A percentile compares a stretch with the other conserved stretches of the same genome.
These are phyloP conservation scores for Naumovozyma dairenensis DNA, from an alignment of 805 yeast species.

Conservation along the genomic window DNA sequence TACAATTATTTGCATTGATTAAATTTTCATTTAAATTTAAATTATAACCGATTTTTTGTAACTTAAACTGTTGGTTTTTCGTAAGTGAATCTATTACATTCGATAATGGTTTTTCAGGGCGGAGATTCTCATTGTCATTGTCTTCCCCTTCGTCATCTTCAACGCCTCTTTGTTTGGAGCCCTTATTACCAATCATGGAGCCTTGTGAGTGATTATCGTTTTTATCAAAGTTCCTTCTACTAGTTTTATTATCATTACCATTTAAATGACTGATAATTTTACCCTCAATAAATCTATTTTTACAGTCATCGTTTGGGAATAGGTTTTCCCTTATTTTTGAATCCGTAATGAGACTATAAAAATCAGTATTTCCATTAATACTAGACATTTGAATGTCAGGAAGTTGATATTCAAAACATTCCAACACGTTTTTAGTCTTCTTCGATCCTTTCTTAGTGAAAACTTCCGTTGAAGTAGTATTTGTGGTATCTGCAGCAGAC, in stretches of 20 bases:
- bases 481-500: not conserved
- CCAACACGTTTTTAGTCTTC: conserved; percentile 10
- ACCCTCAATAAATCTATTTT: conserved; percentile 5
- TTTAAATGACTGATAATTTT: conserved; percentile 2
- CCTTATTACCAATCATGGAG: too few species aligned
- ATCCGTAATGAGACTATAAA: not conserved
- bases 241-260: not conserved
- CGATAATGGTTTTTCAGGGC: not conserved
- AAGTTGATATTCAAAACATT: conserved; percentile 24
- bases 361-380: not conserved
- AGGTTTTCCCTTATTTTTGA: conserved; percentile 3
- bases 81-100: conserved; percentile 10
- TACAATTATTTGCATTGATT: conserved; percentile 45
- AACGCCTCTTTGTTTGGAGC: too few species aligned
- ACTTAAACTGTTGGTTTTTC: conserved; percentile 26
- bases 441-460: not conserved
- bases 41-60: conserved; percentile 19
- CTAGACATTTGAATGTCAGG: conserved; percentile 14
- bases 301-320: conserved; percentile 2
- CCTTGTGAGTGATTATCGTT: too few species aligned
- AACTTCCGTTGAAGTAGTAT: not conserved
- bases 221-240: not conserved
- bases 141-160: too few species aligned
- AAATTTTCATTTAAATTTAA: conserved; percentile 9
- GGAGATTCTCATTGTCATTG: too few species aligned